Base-by-base conservation (phyloP, 768 basidiomycete species). In the Termitomyces sp. region DNA sequence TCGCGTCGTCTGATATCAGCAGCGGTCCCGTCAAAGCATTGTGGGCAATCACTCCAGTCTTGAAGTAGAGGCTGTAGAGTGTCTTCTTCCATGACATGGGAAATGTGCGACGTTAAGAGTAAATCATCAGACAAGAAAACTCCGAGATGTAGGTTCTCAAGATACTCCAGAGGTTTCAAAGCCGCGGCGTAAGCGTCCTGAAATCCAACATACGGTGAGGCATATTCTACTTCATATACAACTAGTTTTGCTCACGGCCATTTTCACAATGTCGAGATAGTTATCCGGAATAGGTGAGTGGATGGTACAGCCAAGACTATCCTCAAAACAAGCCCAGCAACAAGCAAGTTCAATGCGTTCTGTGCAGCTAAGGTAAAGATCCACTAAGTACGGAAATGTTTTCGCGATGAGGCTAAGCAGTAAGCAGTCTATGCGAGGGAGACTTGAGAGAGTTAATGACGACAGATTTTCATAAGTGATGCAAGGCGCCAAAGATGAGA, bases 271-370 rank as follows among this genome's bases (percentile, higher is more conserved):
- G 28, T 75, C 72, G 16, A 67, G 54, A 63, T 76, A 85, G 28
- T 77, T 66, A 18, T 80, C 78, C 6, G 82, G 82, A 56, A 90
- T 74, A 0, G 87, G 87, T 7, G 87, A 90, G 68, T 89, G 86
- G 3, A 77, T 58, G 26, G 77, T 76, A 51, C 76, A 74, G 9
- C 71, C 76, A 26, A 82, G 71, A 49, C 80, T 84, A 44, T 87
- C 86, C 69, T 84, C 83, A 58, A 83, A 83, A 66, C 88, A 90
- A 46, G 66, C 63, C 77, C 82, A 83, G 66, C 87, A 90, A 65
- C 85, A 87, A 52, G 70, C 73, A 30, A 75, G 64, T 56, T 83
- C 79, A 46, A 88, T 72, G 40, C 83, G 76, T 60, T 86, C 84
- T 6, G 81, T 79, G 58, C 81, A 83, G 63, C 81, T 83, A 49